Evolutionary conservation across 2,329 filamentous ascomycete species (phyloP).

Genomic region (Botryotinia globosa): DNA sequence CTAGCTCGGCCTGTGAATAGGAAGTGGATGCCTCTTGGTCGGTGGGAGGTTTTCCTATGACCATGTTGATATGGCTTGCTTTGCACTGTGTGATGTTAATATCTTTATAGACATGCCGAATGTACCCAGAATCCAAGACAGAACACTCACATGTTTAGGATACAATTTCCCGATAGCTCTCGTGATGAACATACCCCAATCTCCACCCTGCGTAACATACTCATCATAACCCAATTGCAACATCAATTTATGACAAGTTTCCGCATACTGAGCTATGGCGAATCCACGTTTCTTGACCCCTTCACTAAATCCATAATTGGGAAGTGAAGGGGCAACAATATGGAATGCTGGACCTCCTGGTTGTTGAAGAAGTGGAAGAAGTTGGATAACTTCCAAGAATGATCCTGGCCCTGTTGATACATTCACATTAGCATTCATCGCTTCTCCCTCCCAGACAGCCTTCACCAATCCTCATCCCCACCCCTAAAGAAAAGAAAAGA

Average conservation of each 20-base stretch:
- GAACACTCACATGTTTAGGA: constrained; percentile 41
- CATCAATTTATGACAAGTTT: constrained; percentile 67
- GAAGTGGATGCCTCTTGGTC: neutral
- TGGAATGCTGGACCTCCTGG: constrained; percentile 23
- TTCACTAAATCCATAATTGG: constrained; percentile 49
- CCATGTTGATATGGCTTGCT: constrained; percentile 45
- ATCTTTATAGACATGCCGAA: neutral
- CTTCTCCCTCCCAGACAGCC: neutral
- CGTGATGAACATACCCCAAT: constrained; percentile 69
- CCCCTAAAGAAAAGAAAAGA: neutral
- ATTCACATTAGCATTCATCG: neutral
- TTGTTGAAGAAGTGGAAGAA: constrained; percentile 29
- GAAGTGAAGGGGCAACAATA: constrained; percentile 55
- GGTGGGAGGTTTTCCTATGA: neutral
- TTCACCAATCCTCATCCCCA: neutral
- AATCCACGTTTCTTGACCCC: constrained; percentile 47
- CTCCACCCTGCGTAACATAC: constrained; percentile 63
- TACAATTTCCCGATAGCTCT: constrained; percentile 59
- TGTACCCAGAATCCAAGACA: neutral
- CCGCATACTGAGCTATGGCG: constrained; percentile 58
- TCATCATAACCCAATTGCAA: constrained; percentile 59
- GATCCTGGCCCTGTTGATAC: constrained; percentile 24
- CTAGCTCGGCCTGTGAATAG: constrained; percentile 23
- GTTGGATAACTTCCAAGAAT: constrained; percentile 20
- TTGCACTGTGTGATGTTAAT: constrained; percentile 42